These are phyloP conservation scores for Nitzschia palea DNA, from an alignment of 108 stramenopile species.

Conservation along the genomic window DNA sequence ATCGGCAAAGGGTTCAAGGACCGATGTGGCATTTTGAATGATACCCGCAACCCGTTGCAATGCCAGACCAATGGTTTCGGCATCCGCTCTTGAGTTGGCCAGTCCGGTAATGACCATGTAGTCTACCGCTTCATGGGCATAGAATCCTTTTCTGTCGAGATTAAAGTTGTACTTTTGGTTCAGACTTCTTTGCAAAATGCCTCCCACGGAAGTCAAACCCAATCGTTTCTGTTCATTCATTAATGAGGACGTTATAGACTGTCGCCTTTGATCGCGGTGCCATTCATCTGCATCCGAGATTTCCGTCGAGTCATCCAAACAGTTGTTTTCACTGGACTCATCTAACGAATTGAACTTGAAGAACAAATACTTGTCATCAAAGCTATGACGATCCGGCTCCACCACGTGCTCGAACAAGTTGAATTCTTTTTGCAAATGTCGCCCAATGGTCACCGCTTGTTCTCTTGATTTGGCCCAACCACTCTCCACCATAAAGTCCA, in stretches of 20 bases:
- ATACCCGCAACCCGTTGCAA: background rate
- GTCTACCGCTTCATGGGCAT: slow-evolving; percentile 58
- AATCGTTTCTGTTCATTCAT: background rate
- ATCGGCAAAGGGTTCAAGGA: background rate
- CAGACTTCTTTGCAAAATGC: slow-evolving; percentile 4
- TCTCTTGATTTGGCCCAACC: slow-evolving; percentile 35
- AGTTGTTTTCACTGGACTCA: background rate
- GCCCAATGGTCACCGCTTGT: slow-evolving; percentile 60
- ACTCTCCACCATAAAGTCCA: slow-evolving; percentile 51
- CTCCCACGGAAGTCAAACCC: slow-evolving; percentile 9
- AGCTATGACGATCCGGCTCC: slow-evolving; percentile 34
- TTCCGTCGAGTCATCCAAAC: background rate
- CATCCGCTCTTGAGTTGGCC: slow-evolving; percentile 49
- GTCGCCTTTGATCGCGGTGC: background rate
- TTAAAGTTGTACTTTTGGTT: slow-evolving; percentile 8
- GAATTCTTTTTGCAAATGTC: slow-evolving; percentile 17
- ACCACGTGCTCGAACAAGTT: slow-evolving; percentile 39
- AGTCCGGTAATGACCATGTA: slow-evolving; percentile 49
- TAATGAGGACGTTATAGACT: background rate
- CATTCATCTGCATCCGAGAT: background rate
- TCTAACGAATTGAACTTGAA: slow-evolving; percentile 33
- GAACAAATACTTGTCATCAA: slow-evolving; percentile 48
- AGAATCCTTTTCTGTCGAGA: slow-evolving; percentile 36
- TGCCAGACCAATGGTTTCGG: slow-evolving; percentile 21
- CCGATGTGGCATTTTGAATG: slow-evolving; percentile 3